Evolutionary conservation across 306 rosid species (phyloP), one percentile per base, ranked within the genome.

Genomic region (Trichosanthes truncata): DNA sequence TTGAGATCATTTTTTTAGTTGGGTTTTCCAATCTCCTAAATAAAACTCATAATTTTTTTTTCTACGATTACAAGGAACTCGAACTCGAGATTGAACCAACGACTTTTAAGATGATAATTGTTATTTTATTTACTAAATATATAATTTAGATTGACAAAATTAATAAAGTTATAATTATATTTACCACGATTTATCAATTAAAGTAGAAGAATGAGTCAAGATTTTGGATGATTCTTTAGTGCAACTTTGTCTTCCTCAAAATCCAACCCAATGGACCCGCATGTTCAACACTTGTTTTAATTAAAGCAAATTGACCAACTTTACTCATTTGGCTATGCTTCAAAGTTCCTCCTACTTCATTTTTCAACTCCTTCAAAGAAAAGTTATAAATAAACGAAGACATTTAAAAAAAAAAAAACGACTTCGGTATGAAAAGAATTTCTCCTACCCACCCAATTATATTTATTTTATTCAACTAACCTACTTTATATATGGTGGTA

Each of bases 231-330:
- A 68, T 68, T 68, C 75, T 3, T 68, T 40, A 10, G 1, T 20
- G 74, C 74, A 67, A 67, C 9, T 38, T 67, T 67, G 49, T 67
- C 49, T 40, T 21, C 52, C 52, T 21, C 9, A 10, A 9, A 36
- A 20, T 20, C 51, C 29, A 35, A 38, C 51, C 5, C 49, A 38
- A 36, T 36, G 31, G 51, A 38, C 74, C 74, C 74, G 17, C 15
- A 59, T 23, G 65, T 25, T 21, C 15, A 21, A 3, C 31, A 23
- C 62, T 56, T 56, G 23, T 18, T 55, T 57, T 23, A 57, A 68
- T 40, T 20, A 66, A 66, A 66, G 52, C 33, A 20, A 68, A 68
- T 38, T 68, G 74, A 68, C 74, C 20, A 68, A 68, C 74, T 68
- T 67, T 40, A 20, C 26, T 36, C 26, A 66, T 9, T 33, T 38